Evolutionary conservation across 805 yeast species (phyloP).

Genomic region (Saccharomycopsis javanensis): DNA sequence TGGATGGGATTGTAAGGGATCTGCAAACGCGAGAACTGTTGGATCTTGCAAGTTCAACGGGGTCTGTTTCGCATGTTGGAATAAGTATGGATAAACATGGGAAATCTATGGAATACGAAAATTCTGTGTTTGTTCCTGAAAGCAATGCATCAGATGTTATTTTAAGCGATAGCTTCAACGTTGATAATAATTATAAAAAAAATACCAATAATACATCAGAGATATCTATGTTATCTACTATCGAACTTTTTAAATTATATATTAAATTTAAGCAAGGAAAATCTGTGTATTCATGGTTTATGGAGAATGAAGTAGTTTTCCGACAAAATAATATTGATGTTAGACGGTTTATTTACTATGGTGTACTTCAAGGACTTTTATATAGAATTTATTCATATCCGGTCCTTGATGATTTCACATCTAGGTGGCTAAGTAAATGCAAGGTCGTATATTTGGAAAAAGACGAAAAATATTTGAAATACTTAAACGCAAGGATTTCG

Average conservation of each 20-base stretch:
- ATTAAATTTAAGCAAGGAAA: slow-evolving; percentile 62
- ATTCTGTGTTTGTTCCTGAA: background rate
- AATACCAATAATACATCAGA: background rate
- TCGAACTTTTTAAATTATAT: slow-evolving; percentile 12
- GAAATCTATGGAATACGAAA: background rate
- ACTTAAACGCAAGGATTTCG: background rate
- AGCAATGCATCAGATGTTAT: background rate
- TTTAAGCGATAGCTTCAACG: slow-evolving; percentile 5
- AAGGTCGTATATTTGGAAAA: slow-evolving; percentile 11
- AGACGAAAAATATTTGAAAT: background rate
- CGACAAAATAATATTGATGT: slow-evolving; percentile 53
- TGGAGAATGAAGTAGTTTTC: slow-evolving; percentile 49
- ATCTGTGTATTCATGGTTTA: slow-evolving; percentile 73
- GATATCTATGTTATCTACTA: slow-evolving; percentile 3
- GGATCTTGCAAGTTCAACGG: background rate
- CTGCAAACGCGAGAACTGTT: background rate
- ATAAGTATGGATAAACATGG: background rate
- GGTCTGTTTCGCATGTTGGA: background rate
- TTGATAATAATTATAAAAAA: slow-evolving; percentile 8
- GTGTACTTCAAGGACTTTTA: slow-evolving; percentile 70
- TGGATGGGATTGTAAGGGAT: background rate
- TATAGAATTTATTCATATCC: slow-evolving; percentile 79
- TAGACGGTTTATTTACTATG: slow-evolving; percentile 78
- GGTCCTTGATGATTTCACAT: slow-evolving; percentile 33
- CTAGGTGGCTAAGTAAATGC: slow-evolving; percentile 17